Evolutionary conservation across 257 asterid genomes (phyloP).

Genomic region (Lantana camara): DNA sequence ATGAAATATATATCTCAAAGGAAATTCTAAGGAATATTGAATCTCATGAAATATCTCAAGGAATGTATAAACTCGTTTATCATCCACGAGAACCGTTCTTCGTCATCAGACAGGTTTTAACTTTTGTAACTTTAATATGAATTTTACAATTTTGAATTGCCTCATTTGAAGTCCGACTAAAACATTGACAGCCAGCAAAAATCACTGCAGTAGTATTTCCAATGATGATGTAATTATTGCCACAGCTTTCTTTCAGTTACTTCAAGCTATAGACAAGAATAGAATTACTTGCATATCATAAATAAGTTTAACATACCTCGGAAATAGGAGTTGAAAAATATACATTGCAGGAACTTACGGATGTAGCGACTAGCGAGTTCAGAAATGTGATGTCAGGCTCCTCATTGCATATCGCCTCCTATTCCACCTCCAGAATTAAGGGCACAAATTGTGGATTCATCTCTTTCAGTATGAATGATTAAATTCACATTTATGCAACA

Average conservation of each 20-base stretch:
- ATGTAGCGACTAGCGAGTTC: constrained; percentile 61
- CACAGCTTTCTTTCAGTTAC: constrained; percentile 81
- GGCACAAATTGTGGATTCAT: constrained; percentile 90
- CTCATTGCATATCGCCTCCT: constrained; percentile 85
- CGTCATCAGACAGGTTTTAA: constrained; percentile 65
- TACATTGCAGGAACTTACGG: constrained; percentile 70
- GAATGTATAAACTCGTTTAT: constrained; percentile 57
- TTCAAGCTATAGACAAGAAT: not conserved
- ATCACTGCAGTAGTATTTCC: constrained; percentile 80
- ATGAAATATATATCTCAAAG: too few relatives aligned
- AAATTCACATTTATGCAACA: not conserved
- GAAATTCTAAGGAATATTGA: constrained; percentile 62
- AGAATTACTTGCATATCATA: not conserved
- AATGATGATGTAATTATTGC: constrained; percentile 87
- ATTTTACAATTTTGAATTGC: not conserved
- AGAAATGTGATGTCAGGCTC: constrained; percentile 61
- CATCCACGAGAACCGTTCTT: constrained; percentile 84
- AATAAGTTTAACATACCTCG: not conserved
- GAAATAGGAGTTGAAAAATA: not conserved
- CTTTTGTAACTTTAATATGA: not conserved
- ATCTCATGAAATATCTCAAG: constrained; percentile 49
- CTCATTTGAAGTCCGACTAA: constrained; percentile 20
- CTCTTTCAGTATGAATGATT: constrained; percentile 63
- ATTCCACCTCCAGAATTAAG: constrained; percentile 86
- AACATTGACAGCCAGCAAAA: constrained; percentile 55